phyloP scores from a whole-genome alignment of 352 stramenopile genomes.

The Pelagophyceae sp. region DNA sequence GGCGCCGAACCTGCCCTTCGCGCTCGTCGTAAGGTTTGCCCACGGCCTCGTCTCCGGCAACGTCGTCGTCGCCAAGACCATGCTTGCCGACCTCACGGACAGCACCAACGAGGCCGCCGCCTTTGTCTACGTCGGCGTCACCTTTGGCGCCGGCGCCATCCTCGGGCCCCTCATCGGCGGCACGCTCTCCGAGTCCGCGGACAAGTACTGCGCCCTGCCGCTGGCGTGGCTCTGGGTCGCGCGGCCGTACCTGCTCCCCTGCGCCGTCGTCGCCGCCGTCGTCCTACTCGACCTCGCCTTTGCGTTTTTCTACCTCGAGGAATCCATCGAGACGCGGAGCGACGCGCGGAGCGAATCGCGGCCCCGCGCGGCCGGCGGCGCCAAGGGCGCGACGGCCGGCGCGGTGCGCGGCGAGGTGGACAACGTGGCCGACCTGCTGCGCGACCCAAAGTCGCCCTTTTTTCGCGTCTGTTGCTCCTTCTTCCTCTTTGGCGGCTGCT shows the following conservation, averaged over 20 bases:
- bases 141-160: not conserved
- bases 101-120: not conserved
- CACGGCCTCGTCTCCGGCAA: not conserved
- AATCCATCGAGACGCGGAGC: not conserved
- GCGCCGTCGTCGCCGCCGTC: not conserved
- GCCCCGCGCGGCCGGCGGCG: not conserved
- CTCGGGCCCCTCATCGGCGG: conserved; percentile 2
- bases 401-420: not conserved
- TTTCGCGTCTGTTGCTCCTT: not conserved
- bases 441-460: not conserved
- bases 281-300: not conserved
- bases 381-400: not conserved
- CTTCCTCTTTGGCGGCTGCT: not conserved
- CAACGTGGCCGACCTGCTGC: not conserved
- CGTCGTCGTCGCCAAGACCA: not conserved
- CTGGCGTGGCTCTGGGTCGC: not conserved
- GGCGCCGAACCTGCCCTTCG: not conserved
- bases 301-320: not conserved
- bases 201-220: not conserved
- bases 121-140: not conserved
- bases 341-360: too few relatives aligned
- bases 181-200: not conserved
- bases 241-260: not conserved
- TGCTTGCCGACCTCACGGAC: not conserved
- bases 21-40: not conserved